A percentile compares a stretch with the other conserved stretches of the same genome.
Conservation (phyloP, 257 asterid species). For the Nicotiana benthamiana region DNA sequence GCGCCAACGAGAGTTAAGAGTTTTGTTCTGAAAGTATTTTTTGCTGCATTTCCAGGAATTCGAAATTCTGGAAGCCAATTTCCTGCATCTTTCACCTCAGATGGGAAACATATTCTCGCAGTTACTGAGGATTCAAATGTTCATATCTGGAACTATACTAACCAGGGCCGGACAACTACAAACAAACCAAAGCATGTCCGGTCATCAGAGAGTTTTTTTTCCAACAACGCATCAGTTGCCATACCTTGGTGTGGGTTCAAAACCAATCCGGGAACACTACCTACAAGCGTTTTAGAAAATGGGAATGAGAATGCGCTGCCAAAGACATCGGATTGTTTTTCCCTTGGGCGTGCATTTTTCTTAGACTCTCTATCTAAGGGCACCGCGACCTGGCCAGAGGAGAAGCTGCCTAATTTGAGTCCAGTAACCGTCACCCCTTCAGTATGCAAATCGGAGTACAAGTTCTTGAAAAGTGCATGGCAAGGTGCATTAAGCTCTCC, state of each 20-base stretch:
- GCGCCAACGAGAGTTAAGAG: background rate
- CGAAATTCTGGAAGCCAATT: slow-evolving; percentile 49
- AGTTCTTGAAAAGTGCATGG: slow-evolving; percentile 64
- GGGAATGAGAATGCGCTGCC: slow-evolving; percentile 42
- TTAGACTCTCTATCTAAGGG: slow-evolving; percentile 50
- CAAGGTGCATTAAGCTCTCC: slow-evolving; percentile 49
- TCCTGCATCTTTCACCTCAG: slow-evolving; percentile 73
- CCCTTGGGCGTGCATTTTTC: slow-evolving; percentile 53
- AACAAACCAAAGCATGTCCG: slow-evolving; percentile 23
- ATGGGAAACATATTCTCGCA: slow-evolving; percentile 70
- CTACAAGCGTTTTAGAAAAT: slow-evolving; percentile 31
- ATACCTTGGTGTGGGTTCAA: slow-evolving; percentile 81
- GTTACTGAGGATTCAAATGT: slow-evolving; percentile 63
- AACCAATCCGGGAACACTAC: slow-evolving; percentile 36
- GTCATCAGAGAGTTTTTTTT: slow-evolving; percentile 64
- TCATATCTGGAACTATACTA: slow-evolving; percentile 56
- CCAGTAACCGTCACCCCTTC: slow-evolving; percentile 26
- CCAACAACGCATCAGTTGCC: slow-evolving; percentile 67
- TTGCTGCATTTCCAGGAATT: slow-evolving; percentile 33
- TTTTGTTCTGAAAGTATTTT: background rate
- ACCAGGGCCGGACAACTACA: slow-evolving; percentile 35
- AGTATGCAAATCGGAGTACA: slow-evolving; percentile 43
- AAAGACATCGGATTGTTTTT: slow-evolving; percentile 43
- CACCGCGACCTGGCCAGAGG: slow-evolving; percentile 82
- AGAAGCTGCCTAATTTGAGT: slow-evolving; percentile 37